Percentiles rank a stretch among this genome's conserved stretches.
phyloP scores from a whole-genome alignment of 108 stramenopile species.

The Cyclotella baltica region DNA sequence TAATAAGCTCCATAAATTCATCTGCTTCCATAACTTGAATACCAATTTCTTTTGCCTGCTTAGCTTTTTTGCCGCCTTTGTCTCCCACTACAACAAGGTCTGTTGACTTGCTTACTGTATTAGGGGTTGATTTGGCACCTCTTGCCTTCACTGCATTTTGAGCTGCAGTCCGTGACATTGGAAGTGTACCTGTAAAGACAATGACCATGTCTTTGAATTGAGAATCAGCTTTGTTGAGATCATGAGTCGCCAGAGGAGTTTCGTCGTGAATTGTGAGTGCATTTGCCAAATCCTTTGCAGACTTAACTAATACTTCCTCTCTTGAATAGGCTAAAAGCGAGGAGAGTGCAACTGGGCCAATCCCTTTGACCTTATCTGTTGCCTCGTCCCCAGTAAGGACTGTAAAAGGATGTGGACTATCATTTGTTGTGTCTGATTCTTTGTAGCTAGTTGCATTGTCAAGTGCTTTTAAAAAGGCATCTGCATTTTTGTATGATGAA shows the following conservation, averaged over 20 bases:
- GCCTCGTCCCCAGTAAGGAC: slow-evolving; percentile 33
- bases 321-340: slow-evolving; percentile 66
- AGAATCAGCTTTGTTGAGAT: neutral
- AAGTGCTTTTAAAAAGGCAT: slow-evolving; percentile 65
- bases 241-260: neutral
- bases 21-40: slow-evolving; percentile 64
- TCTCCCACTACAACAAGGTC: slow-evolving; percentile 79
- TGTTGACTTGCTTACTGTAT: slow-evolving; percentile 78
- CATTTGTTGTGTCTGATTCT: neutral
- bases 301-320: slow-evolving; percentile 57
- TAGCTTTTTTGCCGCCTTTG: slow-evolving; percentile 82
- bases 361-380: slow-evolving; percentile 64
- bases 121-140: slow-evolving; percentile 79
- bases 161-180: slow-evolving; percentile 63
- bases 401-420: slow-evolving; percentile 23
- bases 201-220: slow-evolving; percentile 72
- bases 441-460: slow-evolving; percentile 47
- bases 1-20: slow-evolving; percentile 63
- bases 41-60: slow-evolving; percentile 68
- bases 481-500: slow-evolving; percentile 56
- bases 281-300: slow-evolving; percentile 64
- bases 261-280: slow-evolving; percentile 53
- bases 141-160: slow-evolving; percentile 58
- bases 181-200: slow-evolving; percentile 83
- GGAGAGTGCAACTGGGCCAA: slow-evolving; percentile 70